These are phyloP conservation scores for Aspergillus novofumigatus DNA, from an alignment of 2,329 filamentous ascomycete genomes.

Conservation along the genomic window DNA sequence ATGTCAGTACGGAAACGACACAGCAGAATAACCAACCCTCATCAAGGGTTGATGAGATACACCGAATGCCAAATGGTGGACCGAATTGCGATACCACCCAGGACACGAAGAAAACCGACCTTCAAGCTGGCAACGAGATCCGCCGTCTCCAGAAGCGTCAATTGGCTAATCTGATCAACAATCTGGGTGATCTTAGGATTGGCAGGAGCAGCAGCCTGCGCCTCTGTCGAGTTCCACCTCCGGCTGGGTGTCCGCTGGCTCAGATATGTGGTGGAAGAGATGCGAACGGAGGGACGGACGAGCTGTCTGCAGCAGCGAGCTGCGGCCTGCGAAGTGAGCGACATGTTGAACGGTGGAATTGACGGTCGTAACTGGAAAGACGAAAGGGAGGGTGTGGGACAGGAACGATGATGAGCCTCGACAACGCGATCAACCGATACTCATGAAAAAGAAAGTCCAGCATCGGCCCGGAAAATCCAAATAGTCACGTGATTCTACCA, in stretches of 20 bases:
- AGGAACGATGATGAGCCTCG: slow-evolving; percentile 5
- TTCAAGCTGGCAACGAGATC: slow-evolving; percentile 93
- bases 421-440: slow-evolving; percentile 7
- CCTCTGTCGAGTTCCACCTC: slow-evolving; percentile 86
- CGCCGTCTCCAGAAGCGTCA: slow-evolving; percentile 95
- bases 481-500: slow-evolving; percentile 24
- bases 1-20: slow-evolving; percentile 2
- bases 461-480: slow-evolving; percentile 31
- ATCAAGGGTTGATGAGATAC: slow-evolving; percentile 2
- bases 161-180: slow-evolving; percentile 97
- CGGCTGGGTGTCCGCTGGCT: slow-evolving; percentile 48
- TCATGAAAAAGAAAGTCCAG: slow-evolving; percentile 27
- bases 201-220: slow-evolving; percentile 47
- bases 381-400: slow-evolving; percentile 4
- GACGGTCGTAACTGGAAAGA: slow-evolving; percentile 14
- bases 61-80: neutral
- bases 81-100: neutral
- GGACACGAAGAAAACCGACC: slow-evolving; percentile 50
- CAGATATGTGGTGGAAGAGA: slow-evolving; percentile 37
- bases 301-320: slow-evolving; percentile 42
- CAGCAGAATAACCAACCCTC: neutral
- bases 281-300: slow-evolving; percentile 39
- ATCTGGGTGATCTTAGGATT: slow-evolving; percentile 93
- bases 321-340: slow-evolving; percentile 37
- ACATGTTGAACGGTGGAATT: slow-evolving; percentile 28